These are phyloP conservation scores for Colletotrichum karsti DNA, from an alignment of 2,329 filamentous ascomycete genomes.

Conservation along the genomic window DNA sequence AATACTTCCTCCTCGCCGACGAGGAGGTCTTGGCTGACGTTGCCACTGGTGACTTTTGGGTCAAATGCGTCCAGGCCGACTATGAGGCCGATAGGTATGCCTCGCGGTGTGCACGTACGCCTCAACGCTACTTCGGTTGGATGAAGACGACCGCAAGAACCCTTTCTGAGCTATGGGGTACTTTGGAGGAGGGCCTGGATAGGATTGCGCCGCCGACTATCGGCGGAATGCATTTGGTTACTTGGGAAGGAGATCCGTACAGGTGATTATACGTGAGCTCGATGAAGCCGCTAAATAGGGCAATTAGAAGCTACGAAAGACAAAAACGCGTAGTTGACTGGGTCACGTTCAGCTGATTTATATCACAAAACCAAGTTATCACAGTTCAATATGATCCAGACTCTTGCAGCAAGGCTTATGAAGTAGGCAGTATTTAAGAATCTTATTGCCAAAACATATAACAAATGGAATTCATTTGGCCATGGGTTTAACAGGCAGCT, in stretches of 20 bases:
- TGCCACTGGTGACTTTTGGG: neutral
- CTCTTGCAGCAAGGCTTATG: too few species aligned
- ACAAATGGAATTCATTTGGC: too few species aligned
- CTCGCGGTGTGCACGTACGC: neutral
- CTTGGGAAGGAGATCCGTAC: neutral
- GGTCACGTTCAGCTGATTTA: too few species aligned
- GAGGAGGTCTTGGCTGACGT: neutral
- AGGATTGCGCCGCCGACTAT: neutral
- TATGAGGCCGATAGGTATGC: neutral
- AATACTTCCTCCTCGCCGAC: neutral
- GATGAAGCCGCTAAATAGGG: too few species aligned
- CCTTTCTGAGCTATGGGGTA: neutral
- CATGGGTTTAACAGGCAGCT: too few species aligned
- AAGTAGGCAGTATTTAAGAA: too few species aligned
- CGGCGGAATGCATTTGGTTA: neutral
- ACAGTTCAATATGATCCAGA: too few species aligned
- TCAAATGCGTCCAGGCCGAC: constrained; percentile 3
- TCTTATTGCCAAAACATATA: too few species aligned
- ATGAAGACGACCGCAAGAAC: neutral
- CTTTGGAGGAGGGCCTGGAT: neutral
- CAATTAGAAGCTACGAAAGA: too few species aligned
- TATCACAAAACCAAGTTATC: too few species aligned
- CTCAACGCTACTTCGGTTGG: neutral
- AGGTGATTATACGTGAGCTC: too few species aligned
- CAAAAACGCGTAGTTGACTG: too few species aligned